phyloP scores from a whole-genome alignment of 148 eudicot genomes.

The Silene conica region DNA sequence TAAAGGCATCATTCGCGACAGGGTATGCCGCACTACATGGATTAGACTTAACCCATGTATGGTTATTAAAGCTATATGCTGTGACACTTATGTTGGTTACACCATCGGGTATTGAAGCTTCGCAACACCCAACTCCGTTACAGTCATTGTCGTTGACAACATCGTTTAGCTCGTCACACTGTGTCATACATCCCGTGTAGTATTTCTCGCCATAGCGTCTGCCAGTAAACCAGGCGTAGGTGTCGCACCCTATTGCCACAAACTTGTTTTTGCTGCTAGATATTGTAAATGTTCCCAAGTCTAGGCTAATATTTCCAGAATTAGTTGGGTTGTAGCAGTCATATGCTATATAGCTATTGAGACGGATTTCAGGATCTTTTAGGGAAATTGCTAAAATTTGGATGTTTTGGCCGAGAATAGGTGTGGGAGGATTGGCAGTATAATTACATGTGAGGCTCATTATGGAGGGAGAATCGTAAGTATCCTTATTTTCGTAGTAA shows the following conservation, averaged over 20 bases:
- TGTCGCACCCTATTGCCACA: constrained; percentile 20
- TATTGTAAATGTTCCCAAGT: neutral
- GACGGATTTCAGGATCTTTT: neutral
- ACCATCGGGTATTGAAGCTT: constrained; percentile 17
- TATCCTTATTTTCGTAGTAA: neutral
- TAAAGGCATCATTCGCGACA: constrained; percentile 13
- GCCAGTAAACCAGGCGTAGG: constrained; percentile 18
- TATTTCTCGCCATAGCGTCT: neutral
- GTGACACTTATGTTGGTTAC: neutral
- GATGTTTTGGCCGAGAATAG: neutral
- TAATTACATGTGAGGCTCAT: neutral
- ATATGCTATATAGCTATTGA: neutral
- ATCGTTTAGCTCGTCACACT: neutral
- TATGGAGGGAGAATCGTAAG: neutral
- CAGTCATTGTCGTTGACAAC: neutral
- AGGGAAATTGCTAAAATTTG: neutral
- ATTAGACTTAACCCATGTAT: neutral
- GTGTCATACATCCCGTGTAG: constrained; percentile 20
- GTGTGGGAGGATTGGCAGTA: neutral
- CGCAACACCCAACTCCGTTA: constrained; percentile 27
- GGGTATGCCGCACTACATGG: constrained; percentile 25
- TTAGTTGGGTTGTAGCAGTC: neutral
- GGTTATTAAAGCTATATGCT: neutral
- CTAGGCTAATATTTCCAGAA: neutral
- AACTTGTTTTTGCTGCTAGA: constrained; percentile 14